Evolutionary conservation across 2,329 filamentous ascomycete species (phyloP), one percentile per base, ranked within the genome.

Genomic region (Chaetomiaceae sp.): DNA sequence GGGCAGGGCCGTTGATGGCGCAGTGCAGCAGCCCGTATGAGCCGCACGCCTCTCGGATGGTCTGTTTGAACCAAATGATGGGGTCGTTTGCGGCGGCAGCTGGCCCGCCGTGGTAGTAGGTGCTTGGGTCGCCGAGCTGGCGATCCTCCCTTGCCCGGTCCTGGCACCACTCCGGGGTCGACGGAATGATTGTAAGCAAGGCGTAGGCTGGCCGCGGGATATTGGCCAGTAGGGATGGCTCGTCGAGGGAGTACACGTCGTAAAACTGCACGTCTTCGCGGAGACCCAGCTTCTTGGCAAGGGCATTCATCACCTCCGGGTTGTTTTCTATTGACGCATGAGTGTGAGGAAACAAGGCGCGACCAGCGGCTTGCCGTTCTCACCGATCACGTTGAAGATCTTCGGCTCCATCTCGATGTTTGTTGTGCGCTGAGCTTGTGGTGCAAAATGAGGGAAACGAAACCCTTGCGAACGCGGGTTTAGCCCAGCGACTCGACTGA

Each of bases 41-140:
- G 1, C 88, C 88, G 61, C 87, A 94, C 1, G 87, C 85, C 61
- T 93, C 84, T 48, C 81, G 78, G 58, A 94, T 93, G 0, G 86
- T 93, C 65, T 94, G 88, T 60, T 83, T 83, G 68, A 88, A 93
- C 87, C 87, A 94, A 15, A 87, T 69, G 1, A 90, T 79, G 6
- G 84, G 78, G 56, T 49, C 37, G 17, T 48, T 56, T 2, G 65
- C 65, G 2, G 65, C 65, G 7, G 54, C 52, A 18, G 60, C 59
- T 20, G 35, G 12, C 11, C 49, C 42, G 18, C 49, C 51, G 32
- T 36, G 24, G 20, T 51, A 52, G 39, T 52, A 52, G 15, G 9
- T 34, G 29, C 11, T 18, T 4, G 51, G 47, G 38, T 54, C 51
- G 10, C 51, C 49, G 20, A 54, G 45, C 3, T 57, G 52, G 27